Percentiles rank a stretch among this genome's conserved stretches.
Conservation (phyloP, 1,284 basidiomycete species). For the Apiotrichum domesticum region DNA sequence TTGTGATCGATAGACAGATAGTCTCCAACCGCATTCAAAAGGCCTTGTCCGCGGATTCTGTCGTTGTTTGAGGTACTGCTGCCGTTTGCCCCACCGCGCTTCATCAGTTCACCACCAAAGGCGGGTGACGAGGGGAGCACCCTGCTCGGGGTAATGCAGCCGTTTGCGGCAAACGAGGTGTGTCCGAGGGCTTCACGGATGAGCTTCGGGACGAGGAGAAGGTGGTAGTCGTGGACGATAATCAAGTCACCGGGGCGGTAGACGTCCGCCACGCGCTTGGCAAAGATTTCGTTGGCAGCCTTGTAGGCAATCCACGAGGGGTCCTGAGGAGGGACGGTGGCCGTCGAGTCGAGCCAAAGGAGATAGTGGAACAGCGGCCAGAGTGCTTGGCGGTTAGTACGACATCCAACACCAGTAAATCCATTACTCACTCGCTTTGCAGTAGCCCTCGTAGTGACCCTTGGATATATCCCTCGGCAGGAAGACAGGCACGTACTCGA, state of each 20-base stretch:
- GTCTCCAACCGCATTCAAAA: background rate
- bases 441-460: constrained; percentile 94
- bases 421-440: constrained; percentile 76
- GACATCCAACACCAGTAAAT: too few species aligned
- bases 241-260: constrained; percentile 85
- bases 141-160: background rate
- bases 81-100: constrained; percentile 28
- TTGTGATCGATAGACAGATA: background rate
- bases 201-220: constrained; percentile 81
- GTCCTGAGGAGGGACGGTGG: constrained; percentile 55
- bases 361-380: constrained; percentile 99
- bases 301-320: constrained; percentile 77
- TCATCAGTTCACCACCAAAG: constrained; percentile 19
- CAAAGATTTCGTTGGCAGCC: constrained; percentile 80
- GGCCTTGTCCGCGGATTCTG: constrained; percentile 1
- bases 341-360: constrained; percentile 81
- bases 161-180: constrained; percentile 11
- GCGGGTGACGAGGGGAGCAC: constrained; percentile 7
- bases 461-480: constrained; percentile 83
- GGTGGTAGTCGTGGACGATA: constrained; percentile 88
- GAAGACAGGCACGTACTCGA: constrained; percentile 83
- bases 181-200: constrained; percentile 60
- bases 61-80: background rate
- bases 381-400: constrained; percentile 55
- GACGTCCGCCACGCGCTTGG: constrained; percentile 64